Evolutionary conservation across 2,329 filamentous ascomycete species (phyloP).

Genomic region (Boeremia lycopersici): DNA sequence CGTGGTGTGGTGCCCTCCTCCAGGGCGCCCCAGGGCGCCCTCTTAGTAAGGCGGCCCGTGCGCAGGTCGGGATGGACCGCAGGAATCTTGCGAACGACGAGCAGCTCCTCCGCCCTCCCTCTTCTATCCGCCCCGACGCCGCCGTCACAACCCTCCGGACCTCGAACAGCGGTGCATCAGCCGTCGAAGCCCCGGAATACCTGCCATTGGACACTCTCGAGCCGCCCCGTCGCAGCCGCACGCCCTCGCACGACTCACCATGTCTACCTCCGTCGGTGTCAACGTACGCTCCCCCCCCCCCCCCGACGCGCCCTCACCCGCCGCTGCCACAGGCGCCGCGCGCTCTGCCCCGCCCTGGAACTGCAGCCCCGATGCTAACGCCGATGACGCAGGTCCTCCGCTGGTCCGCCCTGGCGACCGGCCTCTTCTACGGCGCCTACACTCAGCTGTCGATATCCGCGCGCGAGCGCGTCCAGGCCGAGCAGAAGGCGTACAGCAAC

Average conservation of each 20-base stretch:
- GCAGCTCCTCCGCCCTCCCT: constrained; percentile 29
- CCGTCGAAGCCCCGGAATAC: constrained; percentile 25
- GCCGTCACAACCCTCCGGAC: constrained; percentile 24
- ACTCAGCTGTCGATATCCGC: constrained; percentile 84
- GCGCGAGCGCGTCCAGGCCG: constrained; percentile 72
- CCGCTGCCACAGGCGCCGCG: not conserved
- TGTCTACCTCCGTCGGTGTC: constrained; percentile 57
- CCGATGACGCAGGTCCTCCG: constrained; percentile 77
- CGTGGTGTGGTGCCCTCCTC: not conserved
- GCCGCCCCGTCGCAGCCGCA: constrained; percentile 24
- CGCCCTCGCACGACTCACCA: constrained; percentile 37
- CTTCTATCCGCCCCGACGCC: constrained; percentile 30
- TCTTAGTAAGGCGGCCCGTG: constrained; percentile 23
- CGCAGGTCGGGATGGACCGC: constrained; percentile 6
- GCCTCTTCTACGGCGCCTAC: constrained; percentile 93
- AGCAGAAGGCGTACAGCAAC: constrained; percentile 82
- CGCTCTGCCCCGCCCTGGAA: constrained; percentile 5
- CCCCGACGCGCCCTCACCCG: not conserved
- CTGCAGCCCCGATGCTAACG: constrained; percentile 30
- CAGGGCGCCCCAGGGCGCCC: not conserved
- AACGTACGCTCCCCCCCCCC: constrained; percentile 53
- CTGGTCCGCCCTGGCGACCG: constrained; percentile 90
- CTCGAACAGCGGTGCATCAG: constrained; percentile 20
- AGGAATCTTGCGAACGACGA: constrained; percentile 33
- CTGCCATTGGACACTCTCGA: constrained; percentile 42